Conservation (phyloP, 805 yeast species). For the Saitoella complicata region DNA sequence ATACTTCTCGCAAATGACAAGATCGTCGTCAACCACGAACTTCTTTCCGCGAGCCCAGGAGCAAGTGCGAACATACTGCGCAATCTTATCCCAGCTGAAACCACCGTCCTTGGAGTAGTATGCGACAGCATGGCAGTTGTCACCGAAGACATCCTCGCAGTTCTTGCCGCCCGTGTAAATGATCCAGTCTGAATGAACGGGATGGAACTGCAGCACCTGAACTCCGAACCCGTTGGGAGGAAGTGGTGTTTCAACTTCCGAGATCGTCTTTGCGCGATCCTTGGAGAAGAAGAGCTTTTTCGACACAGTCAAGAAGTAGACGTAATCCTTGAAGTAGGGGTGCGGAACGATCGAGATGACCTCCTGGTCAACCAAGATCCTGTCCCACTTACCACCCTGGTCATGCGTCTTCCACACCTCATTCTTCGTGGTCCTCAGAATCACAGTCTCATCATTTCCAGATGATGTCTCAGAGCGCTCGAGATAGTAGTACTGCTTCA, state of each 20-base stretch:
- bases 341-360: conserved; percentile 47
- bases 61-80: conserved; percentile 40
- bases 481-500: conserved; percentile 28
- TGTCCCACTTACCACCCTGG: conserved; percentile 40
- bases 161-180: conserved; percentile 46
- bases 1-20: conserved; percentile 43
- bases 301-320: conserved; percentile 35
- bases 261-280: conserved; percentile 45
- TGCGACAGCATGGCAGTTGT: conserved; percentile 40
- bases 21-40: conserved; percentile 28
- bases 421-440: conserved; percentile 39
- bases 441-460: conserved; percentile 43
- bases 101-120: conserved; percentile 59
- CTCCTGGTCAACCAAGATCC: conserved; percentile 26
- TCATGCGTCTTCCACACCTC: conserved; percentile 51
- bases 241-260: conserved; percentile 30
- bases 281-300: conserved; percentile 39
- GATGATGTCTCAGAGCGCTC: conserved; percentile 31
- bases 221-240: conserved; percentile 25
- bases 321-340: conserved; percentile 39
- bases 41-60: conserved; percentile 47
- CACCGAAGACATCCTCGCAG: conserved; percentile 23
- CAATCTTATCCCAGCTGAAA: conserved; percentile 35
- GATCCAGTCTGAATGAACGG: conserved; percentile 36
- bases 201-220: conserved; percentile 41